These are phyloP conservation scores for Fusarium sambucinum DNA, from an alignment of 2,329 filamentous ascomycete species.

Conservation along the genomic window DNA sequence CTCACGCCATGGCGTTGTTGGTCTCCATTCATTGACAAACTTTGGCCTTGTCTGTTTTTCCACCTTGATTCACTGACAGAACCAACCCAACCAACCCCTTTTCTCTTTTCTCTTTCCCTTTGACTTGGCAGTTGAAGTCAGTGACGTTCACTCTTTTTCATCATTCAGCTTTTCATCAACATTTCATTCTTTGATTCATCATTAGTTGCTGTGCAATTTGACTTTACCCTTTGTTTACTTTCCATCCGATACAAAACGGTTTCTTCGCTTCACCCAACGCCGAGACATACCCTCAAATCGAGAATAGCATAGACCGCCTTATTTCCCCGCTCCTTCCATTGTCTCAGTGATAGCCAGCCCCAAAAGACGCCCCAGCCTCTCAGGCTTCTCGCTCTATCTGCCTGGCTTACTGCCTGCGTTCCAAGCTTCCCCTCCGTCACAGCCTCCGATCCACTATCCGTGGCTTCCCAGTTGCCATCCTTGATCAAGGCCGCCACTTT, in stretches of 20 bases:
- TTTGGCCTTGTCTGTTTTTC: slow-evolving; percentile 21
- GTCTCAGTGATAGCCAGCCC: slow-evolving; percentile 35
- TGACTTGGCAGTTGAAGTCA: slow-evolving; percentile 3
- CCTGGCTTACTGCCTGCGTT: slow-evolving; percentile 36
- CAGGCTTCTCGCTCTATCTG: background rate
- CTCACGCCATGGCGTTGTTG: slow-evolving; percentile 31
- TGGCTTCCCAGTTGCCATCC: slow-evolving; percentile 40
- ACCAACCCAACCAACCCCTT: slow-evolving; percentile 32
- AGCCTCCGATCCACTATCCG: slow-evolving; percentile 36
- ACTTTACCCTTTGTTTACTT: slow-evolving; percentile 34
- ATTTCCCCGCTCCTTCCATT: slow-evolving; percentile 36
- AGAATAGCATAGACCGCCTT: slow-evolving; percentile 24
- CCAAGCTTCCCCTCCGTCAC: slow-evolving; percentile 35
- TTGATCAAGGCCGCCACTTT: slow-evolving; percentile 40
- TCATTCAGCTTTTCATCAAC: slow-evolving; percentile 9
- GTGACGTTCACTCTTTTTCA: slow-evolving; percentile 10
- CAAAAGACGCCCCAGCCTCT: slow-evolving; percentile 29
- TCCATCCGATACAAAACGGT: slow-evolving; percentile 14
- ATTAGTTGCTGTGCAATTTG: slow-evolving; percentile 8
- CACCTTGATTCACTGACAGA: slow-evolving; percentile 27
- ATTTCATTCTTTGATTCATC: background rate
- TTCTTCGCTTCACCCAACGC: slow-evolving; percentile 20
- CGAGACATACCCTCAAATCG: slow-evolving; percentile 6
- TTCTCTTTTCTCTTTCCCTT: slow-evolving; percentile 17
- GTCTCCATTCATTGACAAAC: slow-evolving; percentile 28